Conservation (phyloP, 2,329 filamentous ascomycete genomes). For the Penicillium freii region DNA sequence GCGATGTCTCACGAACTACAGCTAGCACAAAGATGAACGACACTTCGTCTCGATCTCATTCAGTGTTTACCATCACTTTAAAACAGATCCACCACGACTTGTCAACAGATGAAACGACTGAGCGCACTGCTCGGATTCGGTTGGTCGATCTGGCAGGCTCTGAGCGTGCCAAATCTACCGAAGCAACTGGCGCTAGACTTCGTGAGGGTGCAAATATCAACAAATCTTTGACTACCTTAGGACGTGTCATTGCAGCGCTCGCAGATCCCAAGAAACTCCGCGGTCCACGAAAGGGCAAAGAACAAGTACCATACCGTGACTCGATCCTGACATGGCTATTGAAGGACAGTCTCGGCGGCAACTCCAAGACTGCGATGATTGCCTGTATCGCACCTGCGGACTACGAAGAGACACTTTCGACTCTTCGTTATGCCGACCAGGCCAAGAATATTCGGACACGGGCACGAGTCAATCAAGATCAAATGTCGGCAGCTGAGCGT, state of each 20-base stretch:
- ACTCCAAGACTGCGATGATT: conserved; percentile 99
- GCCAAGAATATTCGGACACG: conserved; percentile 95
- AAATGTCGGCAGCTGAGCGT: conserved; percentile 84
- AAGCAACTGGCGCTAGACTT: conserved; percentile 85
- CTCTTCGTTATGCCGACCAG: conserved; percentile 93
- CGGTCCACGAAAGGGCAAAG: conserved; percentile 60
- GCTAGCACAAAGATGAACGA: conserved; percentile 99
- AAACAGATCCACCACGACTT: conserved; percentile 98
- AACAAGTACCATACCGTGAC: conserved; percentile 89
- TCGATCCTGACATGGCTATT: conserved; percentile 81
- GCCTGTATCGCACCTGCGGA: conserved; percentile 93
- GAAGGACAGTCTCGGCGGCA: conserved; percentile 92
- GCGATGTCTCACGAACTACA: conserved; percentile 81
- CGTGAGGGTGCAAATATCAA: conserved; percentile 98
- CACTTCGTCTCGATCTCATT: conserved; percentile 91
- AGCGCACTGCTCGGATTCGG: conserved; percentile 87
- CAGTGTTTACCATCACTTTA: conserved; percentile 95
- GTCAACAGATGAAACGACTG: conserved; percentile 95
- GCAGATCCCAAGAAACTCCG: conserved; percentile 67
- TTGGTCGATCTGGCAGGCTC: conserved; percentile 93
- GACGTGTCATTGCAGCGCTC: conserved; percentile 90
- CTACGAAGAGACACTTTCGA: conserved; percentile 96
- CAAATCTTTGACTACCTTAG: conserved; percentile 93
- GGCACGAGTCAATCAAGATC: conserved; percentile 93
- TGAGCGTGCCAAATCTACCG: conserved; percentile 90